A percentile compares a stretch with the other conserved stretches of the same genome.
These are phyloP conservation scores for Syzygium jambos DNA, from an alignment of 345 rosid genomes.

Conservation along the genomic window DNA sequence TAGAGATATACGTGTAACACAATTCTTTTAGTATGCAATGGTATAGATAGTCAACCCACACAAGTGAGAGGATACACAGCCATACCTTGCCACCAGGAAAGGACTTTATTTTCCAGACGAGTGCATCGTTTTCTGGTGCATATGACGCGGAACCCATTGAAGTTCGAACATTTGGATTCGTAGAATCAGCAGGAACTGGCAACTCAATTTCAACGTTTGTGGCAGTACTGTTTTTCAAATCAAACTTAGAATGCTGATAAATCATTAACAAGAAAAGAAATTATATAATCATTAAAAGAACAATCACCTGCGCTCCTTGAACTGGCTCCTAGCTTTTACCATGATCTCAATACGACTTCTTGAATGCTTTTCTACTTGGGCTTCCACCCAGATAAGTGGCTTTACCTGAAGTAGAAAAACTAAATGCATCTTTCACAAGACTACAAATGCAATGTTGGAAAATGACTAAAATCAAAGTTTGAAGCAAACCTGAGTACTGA, in stretches of 20 bases:
- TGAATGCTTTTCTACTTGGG: conserved; percentile 84
- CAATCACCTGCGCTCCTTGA: conserved; percentile 83
- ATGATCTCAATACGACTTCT: conserved; percentile 86
- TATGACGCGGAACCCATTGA: conserved; percentile 91
- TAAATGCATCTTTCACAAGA: neutral
- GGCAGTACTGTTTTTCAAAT: conserved; percentile 44
- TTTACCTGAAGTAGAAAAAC: conserved; percentile 46
- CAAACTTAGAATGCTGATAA: neutral
- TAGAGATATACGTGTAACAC: neutral
- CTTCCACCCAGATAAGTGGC: conserved; percentile 95
- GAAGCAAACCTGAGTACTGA: conserved; percentile 76
- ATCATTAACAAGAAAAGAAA: neutral
- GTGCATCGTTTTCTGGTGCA: conserved; percentile 68
- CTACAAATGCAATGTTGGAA: neutral
- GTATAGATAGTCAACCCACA: neutral
- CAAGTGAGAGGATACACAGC: neutral
- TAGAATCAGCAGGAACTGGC: conserved; percentile 72
- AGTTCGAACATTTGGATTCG: conserved; percentile 82
- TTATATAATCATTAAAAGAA: neutral
- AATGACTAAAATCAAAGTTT: neutral
- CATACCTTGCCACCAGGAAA: conserved; percentile 83
- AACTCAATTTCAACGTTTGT: conserved; percentile 63
- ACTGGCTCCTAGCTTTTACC: conserved; percentile 89
- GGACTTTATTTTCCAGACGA: conserved; percentile 72
- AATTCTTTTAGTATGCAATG: neutral